These are phyloP conservation scores for Phytopythium montanum DNA, from an alignment of 352 stramenopile species.

Conservation along the genomic window DNA sequence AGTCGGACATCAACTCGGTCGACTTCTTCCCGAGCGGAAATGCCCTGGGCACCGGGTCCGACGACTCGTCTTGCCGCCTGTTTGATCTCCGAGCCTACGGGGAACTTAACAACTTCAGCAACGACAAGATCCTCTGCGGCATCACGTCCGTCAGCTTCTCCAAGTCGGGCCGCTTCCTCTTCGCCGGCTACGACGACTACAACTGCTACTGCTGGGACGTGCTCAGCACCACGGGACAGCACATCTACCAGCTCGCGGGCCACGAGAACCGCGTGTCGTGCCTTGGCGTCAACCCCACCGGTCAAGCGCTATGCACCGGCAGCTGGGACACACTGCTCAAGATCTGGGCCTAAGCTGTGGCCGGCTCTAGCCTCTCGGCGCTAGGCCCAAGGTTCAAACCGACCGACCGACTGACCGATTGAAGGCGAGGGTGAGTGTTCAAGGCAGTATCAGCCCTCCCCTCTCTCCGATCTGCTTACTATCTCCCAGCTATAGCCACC, in stretches of 20 bases:
- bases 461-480: too few relatives aligned
- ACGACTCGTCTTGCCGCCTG: constrained; percentile 96
- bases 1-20: constrained; percentile 99
- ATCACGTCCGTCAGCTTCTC: constrained; percentile 97
- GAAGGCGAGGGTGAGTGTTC: background rate
- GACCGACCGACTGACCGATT: background rate
- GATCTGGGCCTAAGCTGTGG: constrained; percentile 96
- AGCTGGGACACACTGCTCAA: constrained; percentile 99
- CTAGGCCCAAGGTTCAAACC: too few relatives aligned
- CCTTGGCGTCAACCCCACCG: constrained; percentile 93
- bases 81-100: constrained; percentile 97
- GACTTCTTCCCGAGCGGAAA: constrained; percentile 97
- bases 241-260: constrained; percentile 91
- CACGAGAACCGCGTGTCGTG: constrained; percentile 98
- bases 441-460: too few relatives aligned
- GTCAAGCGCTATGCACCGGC: constrained; percentile 96
- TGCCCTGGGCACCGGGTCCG: constrained; percentile 93
- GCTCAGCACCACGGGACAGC: constrained; percentile 82
- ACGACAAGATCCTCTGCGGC: constrained; percentile 95
- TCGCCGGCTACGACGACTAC: constrained; percentile 98
- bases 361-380: too few relatives aligned
- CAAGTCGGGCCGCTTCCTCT: constrained; percentile 94
- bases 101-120: constrained; percentile 97
- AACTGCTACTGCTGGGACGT: constrained; percentile 98
- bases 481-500: too few relatives aligned